Conservation (phyloP, 768 basidiomycete genomes). For the Termitomyces sp. region DNA sequence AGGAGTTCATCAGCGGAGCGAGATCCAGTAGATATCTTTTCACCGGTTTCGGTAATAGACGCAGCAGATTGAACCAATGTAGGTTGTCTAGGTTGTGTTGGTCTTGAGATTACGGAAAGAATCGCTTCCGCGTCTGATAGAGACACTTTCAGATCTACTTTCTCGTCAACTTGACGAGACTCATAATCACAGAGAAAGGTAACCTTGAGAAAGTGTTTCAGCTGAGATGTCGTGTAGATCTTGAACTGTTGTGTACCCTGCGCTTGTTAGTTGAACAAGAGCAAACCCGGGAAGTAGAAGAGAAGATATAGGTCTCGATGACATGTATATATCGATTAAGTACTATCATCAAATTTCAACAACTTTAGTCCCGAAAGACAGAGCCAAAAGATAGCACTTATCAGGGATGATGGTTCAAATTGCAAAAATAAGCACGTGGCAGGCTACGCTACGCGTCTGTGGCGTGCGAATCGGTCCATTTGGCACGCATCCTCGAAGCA, state of each 20-base stretch:
- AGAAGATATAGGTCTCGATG: slow-evolving; percentile 38
- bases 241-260: slow-evolving; percentile 53
- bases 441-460: slow-evolving; percentile 13
- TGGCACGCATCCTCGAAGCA: too few relatives aligned
- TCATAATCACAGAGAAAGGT: not conserved
- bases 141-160: slow-evolving; percentile 45
- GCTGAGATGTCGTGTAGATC: slow-evolving; percentile 41
- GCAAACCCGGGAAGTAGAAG: slow-evolving; percentile 39
- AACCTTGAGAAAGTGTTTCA: slow-evolving; percentile 48
- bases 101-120: slow-evolving; percentile 33
- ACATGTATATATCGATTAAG: not conserved
- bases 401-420: not conserved
- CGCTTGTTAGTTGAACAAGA: slow-evolving; percentile 38
- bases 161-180: not conserved
- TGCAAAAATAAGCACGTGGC: slow-evolving; percentile 13
- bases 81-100: slow-evolving; percentile 16
- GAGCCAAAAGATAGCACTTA: not conserved
- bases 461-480: slow-evolving; percentile 10
- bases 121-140: slow-evolving; percentile 40
- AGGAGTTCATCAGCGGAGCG: slow-evolving; percentile 52
- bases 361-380: not conserved
- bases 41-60: slow-evolving; percentile 21
- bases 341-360: too few relatives aligned
- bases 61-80: slow-evolving; percentile 56
- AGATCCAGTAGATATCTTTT: slow-evolving; percentile 36